Percentiles rank a stretch among this genome's conserved stretches.
These are phyloP conservation scores for Jaltomata sinuosa DNA, from an alignment of 257 asterid species.

Conservation along the genomic window DNA sequence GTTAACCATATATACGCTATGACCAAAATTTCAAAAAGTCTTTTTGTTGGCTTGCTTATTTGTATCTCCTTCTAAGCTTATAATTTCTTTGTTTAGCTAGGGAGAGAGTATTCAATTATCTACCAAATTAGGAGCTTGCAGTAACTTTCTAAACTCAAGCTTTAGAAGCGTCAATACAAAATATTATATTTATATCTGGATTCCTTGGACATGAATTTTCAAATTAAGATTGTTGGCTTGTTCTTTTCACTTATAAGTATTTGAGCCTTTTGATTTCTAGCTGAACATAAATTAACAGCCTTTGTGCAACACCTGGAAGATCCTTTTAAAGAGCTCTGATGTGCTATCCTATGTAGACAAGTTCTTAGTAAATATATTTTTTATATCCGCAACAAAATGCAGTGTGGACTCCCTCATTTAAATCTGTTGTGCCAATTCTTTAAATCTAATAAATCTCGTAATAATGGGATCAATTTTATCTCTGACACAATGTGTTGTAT, in stretches of 20 bases:
- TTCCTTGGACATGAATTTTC: background rate
- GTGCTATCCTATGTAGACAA: background rate
- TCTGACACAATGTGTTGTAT: background rate
- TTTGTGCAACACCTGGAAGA: background rate
- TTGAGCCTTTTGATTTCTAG: background rate
- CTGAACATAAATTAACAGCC: background rate
- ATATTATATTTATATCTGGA: background rate
- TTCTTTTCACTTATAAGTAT: background rate
- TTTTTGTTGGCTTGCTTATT: background rate
- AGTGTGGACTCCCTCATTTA: background rate
- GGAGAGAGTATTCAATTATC: background rate
- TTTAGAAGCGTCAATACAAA: background rate
- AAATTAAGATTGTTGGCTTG: background rate
- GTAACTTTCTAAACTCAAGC: background rate
- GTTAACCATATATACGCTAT: background rate
- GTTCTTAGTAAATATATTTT: background rate
- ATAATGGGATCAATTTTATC: background rate
- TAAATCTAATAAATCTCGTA: background rate
- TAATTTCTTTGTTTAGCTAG: background rate
- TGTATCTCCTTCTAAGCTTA: background rate
- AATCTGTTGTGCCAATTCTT: background rate
- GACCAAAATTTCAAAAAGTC: background rate
- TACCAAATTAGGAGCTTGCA: background rate
- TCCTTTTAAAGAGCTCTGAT: background rate
- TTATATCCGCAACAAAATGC: background rate